phyloP scores from a whole-genome alignment of 345 rosid species.

The Gossypioides kirkii region DNA sequence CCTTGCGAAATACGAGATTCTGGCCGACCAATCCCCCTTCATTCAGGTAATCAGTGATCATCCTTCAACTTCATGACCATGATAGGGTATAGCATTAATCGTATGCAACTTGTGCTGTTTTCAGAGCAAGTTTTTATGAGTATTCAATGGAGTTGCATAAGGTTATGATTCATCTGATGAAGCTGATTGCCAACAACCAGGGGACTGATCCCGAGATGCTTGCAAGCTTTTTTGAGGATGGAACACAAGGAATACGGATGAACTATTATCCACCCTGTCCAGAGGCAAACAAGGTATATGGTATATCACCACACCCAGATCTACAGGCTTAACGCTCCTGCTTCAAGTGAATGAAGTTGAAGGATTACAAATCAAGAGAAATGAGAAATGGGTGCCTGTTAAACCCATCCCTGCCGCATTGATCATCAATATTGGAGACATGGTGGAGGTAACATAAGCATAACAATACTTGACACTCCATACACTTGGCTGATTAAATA shows the following conservation, averaged over 20 bases:
- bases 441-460: slow-evolving; percentile 31
- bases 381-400: slow-evolving; percentile 30
- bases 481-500: background rate
- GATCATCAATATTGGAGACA: slow-evolving; percentile 40
- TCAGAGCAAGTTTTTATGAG: slow-evolving; percentile 25
- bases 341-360: slow-evolving; percentile 26
- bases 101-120: background rate
- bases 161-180: slow-evolving; percentile 17
- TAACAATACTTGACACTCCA: background rate
- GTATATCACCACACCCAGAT: slow-evolving; percentile 37
- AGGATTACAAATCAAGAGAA: slow-evolving; percentile 31
- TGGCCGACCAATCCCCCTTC: slow-evolving; percentile 35
- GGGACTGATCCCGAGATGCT: slow-evolving; percentile 22
- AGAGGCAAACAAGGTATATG: slow-evolving; percentile 24
- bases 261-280: slow-evolving; percentile 39
- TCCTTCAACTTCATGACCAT: background rate
- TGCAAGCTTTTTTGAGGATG: slow-evolving; percentile 24
- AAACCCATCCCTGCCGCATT: slow-evolving; percentile 30
- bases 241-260: slow-evolving; percentile 34
- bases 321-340: slow-evolving; percentile 30
- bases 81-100: background rate
- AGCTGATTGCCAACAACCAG: slow-evolving; percentile 30
- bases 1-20: slow-evolving; percentile 22
- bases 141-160: slow-evolving; percentile 29
- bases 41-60: slow-evolving; percentile 25